A percentile compares a stretch with the other conserved stretches of the same genome.
These are phyloP conservation scores for Podospora pseudocomata DNA, from an alignment of 495 filamentous ascomycete species.

Conservation along the genomic window DNA sequence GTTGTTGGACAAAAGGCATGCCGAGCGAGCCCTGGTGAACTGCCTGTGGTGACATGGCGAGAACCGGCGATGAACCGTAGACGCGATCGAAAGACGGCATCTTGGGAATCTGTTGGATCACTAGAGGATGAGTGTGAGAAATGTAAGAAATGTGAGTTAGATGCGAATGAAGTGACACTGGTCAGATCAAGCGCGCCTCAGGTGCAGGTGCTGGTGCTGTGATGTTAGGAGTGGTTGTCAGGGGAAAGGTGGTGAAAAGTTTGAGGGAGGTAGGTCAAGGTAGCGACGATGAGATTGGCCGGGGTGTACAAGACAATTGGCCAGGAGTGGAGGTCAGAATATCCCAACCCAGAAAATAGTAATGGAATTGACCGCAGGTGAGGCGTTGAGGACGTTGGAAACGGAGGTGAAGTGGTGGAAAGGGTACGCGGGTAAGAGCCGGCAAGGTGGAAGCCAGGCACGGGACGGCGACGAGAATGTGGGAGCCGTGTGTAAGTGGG, in stretches of 20 bases:
- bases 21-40: slow-evolving; percentile 45
- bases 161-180: slow-evolving; percentile 25
- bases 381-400: slow-evolving; percentile 11
- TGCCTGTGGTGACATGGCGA: slow-evolving; percentile 47
- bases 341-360: slow-evolving; percentile 9
- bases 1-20: slow-evolving; percentile 40
- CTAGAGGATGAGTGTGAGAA: slow-evolving; percentile 24
- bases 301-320: slow-evolving; percentile 31
- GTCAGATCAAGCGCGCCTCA: slow-evolving; percentile 23
- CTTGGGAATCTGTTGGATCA: slow-evolving; percentile 34
- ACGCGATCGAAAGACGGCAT: slow-evolving; percentile 49
- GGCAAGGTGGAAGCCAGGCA: slow-evolving; percentile 13
- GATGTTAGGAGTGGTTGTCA: slow-evolving; percentile 7
- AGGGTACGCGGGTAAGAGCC: neutral
- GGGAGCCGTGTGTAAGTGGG: slow-evolving; percentile 12
- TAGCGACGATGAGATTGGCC: slow-evolving; percentile 17
- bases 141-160: slow-evolving; percentile 24
- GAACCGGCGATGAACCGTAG: slow-evolving; percentile 48
- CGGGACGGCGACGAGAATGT: slow-evolving; percentile 17
- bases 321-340: slow-evolving; percentile 20
- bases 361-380: slow-evolving; percentile 11
- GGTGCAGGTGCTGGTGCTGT: slow-evolving; percentile 10
- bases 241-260: neutral
- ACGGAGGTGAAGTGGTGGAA: slow-evolving; percentile 16
- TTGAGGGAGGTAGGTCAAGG: neutral